Percentiles rank a stretch among this genome's conserved stretches.
Conservation (phyloP, 345 rosid species). For the Lepidium didymum region DNA sequence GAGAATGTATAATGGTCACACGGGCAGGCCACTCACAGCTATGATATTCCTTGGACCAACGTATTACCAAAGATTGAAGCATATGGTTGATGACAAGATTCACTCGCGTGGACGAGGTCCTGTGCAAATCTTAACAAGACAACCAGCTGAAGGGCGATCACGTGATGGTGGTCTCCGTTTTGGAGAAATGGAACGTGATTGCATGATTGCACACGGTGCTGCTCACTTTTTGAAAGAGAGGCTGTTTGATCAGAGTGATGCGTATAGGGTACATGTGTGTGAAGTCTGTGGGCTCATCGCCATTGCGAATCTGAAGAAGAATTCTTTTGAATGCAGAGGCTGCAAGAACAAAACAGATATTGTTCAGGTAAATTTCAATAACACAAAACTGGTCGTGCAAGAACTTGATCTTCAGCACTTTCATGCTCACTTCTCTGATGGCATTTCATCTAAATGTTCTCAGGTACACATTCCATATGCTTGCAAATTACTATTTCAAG, state of each 20-base stretch:
- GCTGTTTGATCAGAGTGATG: conserved; percentile 95
- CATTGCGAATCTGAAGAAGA: conserved; percentile 88
- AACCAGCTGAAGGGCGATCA: conserved; percentile 98
- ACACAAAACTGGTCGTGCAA: background rate
- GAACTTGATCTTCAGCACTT: background rate
- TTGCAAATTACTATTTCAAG: conserved; percentile 92
- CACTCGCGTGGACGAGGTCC: conserved; percentile 99
- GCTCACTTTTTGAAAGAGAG: conserved; percentile 92
- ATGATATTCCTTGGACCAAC: conserved; percentile 98
- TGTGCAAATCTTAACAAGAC: conserved; percentile 90
- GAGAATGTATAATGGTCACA: conserved; percentile 98
- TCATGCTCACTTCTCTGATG: background rate
- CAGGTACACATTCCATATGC: conserved; percentile 96
- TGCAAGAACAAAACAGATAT: conserved; percentile 95
- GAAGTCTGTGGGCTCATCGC: conserved; percentile 90
- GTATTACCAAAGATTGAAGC: conserved; percentile 92
- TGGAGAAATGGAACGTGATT: conserved; percentile 97
- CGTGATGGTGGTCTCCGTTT: conserved; percentile 98
- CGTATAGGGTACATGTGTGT: conserved; percentile 90
- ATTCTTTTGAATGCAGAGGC: conserved; percentile 87
- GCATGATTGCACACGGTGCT: conserved; percentile 99
- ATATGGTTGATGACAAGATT: conserved; percentile 98
- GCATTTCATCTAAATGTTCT: background rate
- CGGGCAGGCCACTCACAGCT: conserved; percentile 78
- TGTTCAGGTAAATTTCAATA: conserved; percentile 54